A percentile compares a stretch with the other conserved stretches of the same genome.
Evolutionary conservation across 2,329 filamentous ascomycete species (phyloP).

Genomic region (Didymella glomerata): DNA sequence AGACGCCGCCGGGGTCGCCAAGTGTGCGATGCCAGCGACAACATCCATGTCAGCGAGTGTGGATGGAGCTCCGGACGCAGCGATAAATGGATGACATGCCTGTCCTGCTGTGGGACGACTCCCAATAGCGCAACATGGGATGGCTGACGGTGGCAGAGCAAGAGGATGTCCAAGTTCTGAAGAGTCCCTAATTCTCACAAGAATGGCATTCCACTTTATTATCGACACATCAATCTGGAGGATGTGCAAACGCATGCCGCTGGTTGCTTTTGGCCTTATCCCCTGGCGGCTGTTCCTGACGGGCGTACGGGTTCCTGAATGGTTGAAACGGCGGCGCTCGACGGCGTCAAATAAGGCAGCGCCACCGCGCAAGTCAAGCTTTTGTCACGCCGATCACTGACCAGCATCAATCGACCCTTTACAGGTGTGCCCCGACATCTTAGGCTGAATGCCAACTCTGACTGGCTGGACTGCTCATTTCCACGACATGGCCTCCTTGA

Average conservation of each 20-base stretch:
- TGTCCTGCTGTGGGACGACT: constrained; percentile 17
- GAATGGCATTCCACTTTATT: constrained; percentile 8
- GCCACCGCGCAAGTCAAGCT: constrained; percentile 39
- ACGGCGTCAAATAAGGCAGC: constrained; percentile 28
- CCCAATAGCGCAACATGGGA: constrained; percentile 6
- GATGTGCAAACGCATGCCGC: constrained; percentile 20
- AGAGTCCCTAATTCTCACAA: constrained; percentile 5
- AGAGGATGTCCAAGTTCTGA: background rate
- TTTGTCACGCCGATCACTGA: constrained; percentile 34
- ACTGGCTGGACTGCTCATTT: constrained; percentile 22
- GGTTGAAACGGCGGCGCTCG: constrained; percentile 39
- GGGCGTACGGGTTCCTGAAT: constrained; percentile 34
- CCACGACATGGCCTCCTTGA: constrained; percentile 25
- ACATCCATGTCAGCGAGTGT: constrained; percentile 13
- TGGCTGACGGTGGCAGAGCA: constrained; percentile 1
- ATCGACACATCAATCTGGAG: constrained; percentile 11
- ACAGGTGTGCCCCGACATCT: constrained; percentile 20
- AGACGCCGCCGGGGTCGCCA: constrained; percentile 16
- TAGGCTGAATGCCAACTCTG: constrained; percentile 20
- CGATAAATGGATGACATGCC: constrained; percentile 16
- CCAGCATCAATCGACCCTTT: constrained; percentile 23
- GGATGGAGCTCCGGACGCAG: constrained; percentile 7
- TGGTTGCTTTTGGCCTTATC: constrained; percentile 16
- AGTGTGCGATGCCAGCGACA: constrained; percentile 9
- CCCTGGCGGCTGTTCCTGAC: constrained; percentile 27